phyloP scores from a whole-genome alignment of 1,284 basidiomycete genomes.

The Ganoderma lucidum region DNA sequence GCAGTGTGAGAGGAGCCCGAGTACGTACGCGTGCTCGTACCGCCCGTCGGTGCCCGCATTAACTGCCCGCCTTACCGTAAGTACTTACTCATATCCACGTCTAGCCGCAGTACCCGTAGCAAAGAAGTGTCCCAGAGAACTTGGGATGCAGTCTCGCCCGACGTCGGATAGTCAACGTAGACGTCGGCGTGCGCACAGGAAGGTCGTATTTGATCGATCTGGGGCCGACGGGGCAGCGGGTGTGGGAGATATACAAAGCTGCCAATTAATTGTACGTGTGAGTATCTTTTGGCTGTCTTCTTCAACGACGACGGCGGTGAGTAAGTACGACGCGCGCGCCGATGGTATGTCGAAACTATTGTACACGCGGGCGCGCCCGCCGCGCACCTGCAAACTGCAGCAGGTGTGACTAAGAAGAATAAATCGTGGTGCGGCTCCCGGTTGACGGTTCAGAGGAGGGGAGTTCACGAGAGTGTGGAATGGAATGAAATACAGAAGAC shows the following conservation, averaged over 20 bases:
- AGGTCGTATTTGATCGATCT: neutral
- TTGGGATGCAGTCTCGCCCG: neutral
- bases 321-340: neutral
- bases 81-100: neutral
- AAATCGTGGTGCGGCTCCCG: neutral
- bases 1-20: neutral
- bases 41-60: neutral
- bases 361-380: conserved; percentile 24
- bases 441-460: neutral
- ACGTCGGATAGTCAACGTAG: neutral
- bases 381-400: neutral
- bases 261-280: conserved; percentile 20
- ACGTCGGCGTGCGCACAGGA: too few relatives aligned
- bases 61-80: neutral
- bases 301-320: neutral
- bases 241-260: neutral
- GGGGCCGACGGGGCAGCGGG: neutral
- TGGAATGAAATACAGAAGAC: neutral
- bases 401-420: neutral
- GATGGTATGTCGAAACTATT: conserved; percentile 19
- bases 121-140: neutral
- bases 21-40: neutral
- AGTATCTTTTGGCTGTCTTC: conserved; percentile 19
- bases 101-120: neutral
- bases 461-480: neutral